These are phyloP conservation scores for Neonectria hederae DNA, from an alignment of 2,329 filamentous ascomycete genomes.

Conservation along the genomic window DNA sequence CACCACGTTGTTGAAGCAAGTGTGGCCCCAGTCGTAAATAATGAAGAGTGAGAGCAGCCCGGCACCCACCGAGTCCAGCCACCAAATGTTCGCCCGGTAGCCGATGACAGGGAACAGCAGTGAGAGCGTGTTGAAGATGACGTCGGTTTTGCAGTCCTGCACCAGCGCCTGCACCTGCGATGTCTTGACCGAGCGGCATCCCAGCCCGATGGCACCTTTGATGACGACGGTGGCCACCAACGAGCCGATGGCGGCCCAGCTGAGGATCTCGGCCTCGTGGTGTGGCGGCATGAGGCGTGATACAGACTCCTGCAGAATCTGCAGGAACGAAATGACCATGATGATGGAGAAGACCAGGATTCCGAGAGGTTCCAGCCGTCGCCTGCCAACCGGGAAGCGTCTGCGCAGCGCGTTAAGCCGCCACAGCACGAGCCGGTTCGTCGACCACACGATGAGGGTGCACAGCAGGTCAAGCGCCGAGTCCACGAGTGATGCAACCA, in stretches of 20 bases:
- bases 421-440: constrained; percentile 75
- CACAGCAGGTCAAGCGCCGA: constrained; percentile 80
- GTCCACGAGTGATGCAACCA: constrained; percentile 80
- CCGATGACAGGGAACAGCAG: constrained; percentile 84
- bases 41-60: constrained; percentile 71
- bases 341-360: constrained; percentile 82
- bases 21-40: constrained; percentile 74
- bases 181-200: constrained; percentile 83
- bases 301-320: constrained; percentile 76
- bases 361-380: constrained; percentile 76
- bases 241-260: constrained; percentile 49
- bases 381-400: constrained; percentile 76
- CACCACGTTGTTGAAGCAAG: constrained; percentile 49
- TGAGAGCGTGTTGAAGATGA: constrained; percentile 87
- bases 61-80: constrained; percentile 71
- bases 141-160: constrained; percentile 66
- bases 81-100: constrained; percentile 68
- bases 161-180: constrained; percentile 79
- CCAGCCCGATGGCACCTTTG: constrained; percentile 84
- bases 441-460: constrained; percentile 82
- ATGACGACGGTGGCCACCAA: constrained; percentile 80
- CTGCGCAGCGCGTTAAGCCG: constrained; percentile 60
- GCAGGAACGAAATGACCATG: constrained; percentile 84
- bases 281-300: constrained; percentile 67
- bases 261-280: constrained; percentile 54